phyloP scores from a whole-genome alignment of 768 basidiomycete species.

The Cubamyces lactineus region DNA sequence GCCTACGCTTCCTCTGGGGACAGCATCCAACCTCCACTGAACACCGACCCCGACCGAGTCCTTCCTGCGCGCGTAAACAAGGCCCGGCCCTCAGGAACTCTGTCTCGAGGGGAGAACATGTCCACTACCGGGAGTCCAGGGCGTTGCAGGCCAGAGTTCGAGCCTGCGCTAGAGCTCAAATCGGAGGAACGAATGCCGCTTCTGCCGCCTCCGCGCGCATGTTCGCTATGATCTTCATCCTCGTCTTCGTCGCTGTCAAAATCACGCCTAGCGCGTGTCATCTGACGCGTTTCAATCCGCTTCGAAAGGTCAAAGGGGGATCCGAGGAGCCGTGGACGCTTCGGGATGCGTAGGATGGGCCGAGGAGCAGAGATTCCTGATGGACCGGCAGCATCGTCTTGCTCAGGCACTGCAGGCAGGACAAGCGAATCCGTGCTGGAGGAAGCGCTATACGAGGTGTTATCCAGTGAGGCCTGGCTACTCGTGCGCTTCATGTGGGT shows the following conservation, averaged over 20 bases:
- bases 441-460: slow-evolving; percentile 8
- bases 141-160: slow-evolving; percentile 20
- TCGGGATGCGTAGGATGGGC: slow-evolving; percentile 25
- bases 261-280: background rate
- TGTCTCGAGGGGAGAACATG: slow-evolving; percentile 21
- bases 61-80: background rate
- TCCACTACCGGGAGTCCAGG: slow-evolving; percentile 24
- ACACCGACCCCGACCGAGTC: background rate
- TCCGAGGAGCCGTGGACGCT: slow-evolving; percentile 29
- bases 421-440: slow-evolving; percentile 10
- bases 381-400: no score
- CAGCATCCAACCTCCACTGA: slow-evolving; percentile 13
- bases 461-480: slow-evolving; percentile 26
- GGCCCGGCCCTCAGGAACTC: background rate
- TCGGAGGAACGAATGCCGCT: slow-evolving; percentile 8
- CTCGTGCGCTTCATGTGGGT: slow-evolving; percentile 27
- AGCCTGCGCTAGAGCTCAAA: slow-evolving; percentile 17
- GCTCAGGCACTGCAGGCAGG: background rate
- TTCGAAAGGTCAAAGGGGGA: slow-evolving; percentile 29
- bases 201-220: background rate
- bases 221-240: slow-evolving; percentile 2
- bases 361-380: background rate
- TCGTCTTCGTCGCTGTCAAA: slow-evolving; percentile 10
- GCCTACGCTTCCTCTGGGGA: slow-evolving; percentile 11
- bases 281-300: slow-evolving; percentile 14